A percentile compares a stretch with the other conserved stretches of the same genome.
Evolutionary conservation across 2,329 filamentous ascomycete genomes (phyloP).

Genomic region (Dendrostoma leiphaemia): DNA sequence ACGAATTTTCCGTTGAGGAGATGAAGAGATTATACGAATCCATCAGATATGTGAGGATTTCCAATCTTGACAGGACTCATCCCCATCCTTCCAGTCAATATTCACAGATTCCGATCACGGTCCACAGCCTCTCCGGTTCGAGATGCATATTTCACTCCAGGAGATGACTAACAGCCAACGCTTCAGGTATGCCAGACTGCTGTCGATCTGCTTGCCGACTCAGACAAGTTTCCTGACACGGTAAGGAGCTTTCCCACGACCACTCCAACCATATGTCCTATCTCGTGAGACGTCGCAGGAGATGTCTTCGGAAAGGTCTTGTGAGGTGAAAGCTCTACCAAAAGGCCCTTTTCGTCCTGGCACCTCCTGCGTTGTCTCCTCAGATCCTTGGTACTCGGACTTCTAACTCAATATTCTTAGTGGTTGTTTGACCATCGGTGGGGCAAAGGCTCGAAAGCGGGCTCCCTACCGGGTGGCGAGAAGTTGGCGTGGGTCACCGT

Average conservation of each 20-base stretch:
- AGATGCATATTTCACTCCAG: not conserved
- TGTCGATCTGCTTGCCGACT: slow-evolving; percentile 76
- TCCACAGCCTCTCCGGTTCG: too few species aligned
- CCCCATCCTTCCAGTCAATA: not conserved
- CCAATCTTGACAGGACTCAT: not conserved
- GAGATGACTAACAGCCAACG: not conserved
- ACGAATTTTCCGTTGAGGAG: slow-evolving; percentile 72
- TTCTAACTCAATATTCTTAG: too few species aligned
- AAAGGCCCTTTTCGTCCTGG: too few species aligned
- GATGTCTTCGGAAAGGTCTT: too few species aligned
- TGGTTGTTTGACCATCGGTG: slow-evolving; percentile 91
- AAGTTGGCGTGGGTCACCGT: slow-evolving; percentile 86
- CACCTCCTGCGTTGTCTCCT: too few species aligned
- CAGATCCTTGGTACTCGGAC: too few species aligned
- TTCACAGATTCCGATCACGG: too few species aligned
- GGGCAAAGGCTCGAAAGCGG: slow-evolving; percentile 76
- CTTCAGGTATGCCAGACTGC: slow-evolving; percentile 69
- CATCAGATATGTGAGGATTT: slow-evolving; percentile 57
- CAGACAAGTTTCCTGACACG: slow-evolving; percentile 78
- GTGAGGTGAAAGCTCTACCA: too few species aligned
- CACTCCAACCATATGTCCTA: too few species aligned
- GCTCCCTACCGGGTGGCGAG: slow-evolving; percentile 75
- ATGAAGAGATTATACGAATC: slow-evolving; percentile 69
- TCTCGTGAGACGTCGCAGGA: too few species aligned
- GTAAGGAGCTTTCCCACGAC: too few species aligned